Evolutionary conservation across 352 stramenopile genomes (phyloP).

Genomic region (Thraustochytrium striatum): DNA sequence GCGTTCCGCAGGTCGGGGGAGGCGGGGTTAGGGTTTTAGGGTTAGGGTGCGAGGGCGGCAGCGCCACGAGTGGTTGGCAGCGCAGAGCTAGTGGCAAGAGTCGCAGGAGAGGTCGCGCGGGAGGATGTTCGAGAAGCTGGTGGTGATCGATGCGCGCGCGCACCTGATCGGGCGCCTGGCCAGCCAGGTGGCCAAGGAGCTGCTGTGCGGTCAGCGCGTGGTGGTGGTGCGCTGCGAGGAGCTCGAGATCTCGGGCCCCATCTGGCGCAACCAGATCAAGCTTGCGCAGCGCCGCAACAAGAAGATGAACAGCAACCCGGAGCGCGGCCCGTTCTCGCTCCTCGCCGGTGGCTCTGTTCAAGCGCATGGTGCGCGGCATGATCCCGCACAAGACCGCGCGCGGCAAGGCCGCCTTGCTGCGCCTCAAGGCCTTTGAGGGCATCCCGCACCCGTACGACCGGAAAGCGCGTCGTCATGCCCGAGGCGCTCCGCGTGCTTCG

Average conservation of each 20-base stretch:
- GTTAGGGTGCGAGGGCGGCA: too few species aligned
- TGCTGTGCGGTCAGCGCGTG: conserved; percentile 96
- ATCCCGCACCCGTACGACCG: conserved; percentile 97
- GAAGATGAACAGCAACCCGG: conserved; percentile 95
- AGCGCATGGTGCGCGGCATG: conserved; percentile 83
- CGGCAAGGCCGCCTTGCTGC: conserved; percentile 87
- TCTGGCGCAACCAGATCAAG: conserved; percentile 93
- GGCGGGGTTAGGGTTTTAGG: too few species aligned
- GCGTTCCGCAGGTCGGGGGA: too few species aligned
- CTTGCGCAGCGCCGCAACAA: conserved; percentile 98
- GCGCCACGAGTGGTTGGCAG: too few species aligned
- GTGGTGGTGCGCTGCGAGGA: conserved; percentile 96
- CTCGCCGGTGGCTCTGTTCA: conserved; percentile 90
- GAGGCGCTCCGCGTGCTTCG: conserved; percentile 87
- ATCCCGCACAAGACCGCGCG: conserved; percentile 96
- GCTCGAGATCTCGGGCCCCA: conserved; percentile 96
- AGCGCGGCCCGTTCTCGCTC: conserved; percentile 93
- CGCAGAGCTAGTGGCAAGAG: too few species aligned
- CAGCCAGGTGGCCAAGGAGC: conserved; percentile 97
- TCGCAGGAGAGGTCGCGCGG: too few species aligned
- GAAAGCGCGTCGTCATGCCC: conserved; percentile 96
- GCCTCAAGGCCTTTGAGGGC: conserved; percentile 96
- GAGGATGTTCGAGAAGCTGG: conserved; percentile 82
- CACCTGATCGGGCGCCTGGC: conserved; percentile 96
- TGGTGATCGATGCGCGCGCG: conserved; percentile 96